Percentiles rank a stretch among this genome's conserved stretches.
phyloP scores from a whole-genome alignment of 768 basidiomycete genomes.

The Termitomyces sp. region DNA sequence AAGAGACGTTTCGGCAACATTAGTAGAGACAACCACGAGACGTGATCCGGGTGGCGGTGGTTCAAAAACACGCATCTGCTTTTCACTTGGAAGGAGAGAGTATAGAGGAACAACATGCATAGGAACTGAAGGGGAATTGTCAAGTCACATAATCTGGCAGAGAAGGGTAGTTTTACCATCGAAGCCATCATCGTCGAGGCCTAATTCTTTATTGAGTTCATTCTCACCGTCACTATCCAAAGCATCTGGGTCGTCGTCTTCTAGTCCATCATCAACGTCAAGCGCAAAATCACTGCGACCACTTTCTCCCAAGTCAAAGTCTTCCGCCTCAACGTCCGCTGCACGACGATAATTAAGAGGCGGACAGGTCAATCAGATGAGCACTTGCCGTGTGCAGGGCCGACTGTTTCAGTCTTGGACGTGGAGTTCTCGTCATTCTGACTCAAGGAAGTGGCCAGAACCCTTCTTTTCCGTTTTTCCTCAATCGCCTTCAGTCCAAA shows the following conservation, averaged over 20 bases:
- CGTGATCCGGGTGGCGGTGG: constrained; percentile 78
- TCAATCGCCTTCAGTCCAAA: constrained; percentile 68
- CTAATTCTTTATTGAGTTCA: constrained; percentile 48
- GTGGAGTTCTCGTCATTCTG: constrained; percentile 22
- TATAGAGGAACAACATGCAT: constrained; percentile 96
- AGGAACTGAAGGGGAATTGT: constrained; percentile 49
- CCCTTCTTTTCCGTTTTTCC: constrained; percentile 39
- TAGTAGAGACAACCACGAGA: constrained; percentile 92
- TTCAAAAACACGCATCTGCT: constrained; percentile 92
- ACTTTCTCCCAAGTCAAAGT: constrained; percentile 62
- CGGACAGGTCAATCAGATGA: background rate
- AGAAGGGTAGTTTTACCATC: constrained; percentile 45
- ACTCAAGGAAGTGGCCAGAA: constrained; percentile 20
- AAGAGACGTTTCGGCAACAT: constrained; percentile 94
- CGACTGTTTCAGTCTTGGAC: constrained; percentile 22
- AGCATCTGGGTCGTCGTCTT: constrained; percentile 69
- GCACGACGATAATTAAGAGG: background rate
- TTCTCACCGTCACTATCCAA: constrained; percentile 73
- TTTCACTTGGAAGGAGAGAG: constrained; percentile 87
- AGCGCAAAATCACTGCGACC: constrained; percentile 51
- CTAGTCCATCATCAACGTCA: constrained; percentile 62
- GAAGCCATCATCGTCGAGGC: constrained; percentile 59
- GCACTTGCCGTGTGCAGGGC: constrained; percentile 45
- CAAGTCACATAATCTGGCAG: background rate
- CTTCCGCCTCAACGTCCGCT: constrained; percentile 81